Evolutionary conservation across 1,284 basidiomycete genomes (phyloP).

Genomic region (Ustilago nuda): DNA sequence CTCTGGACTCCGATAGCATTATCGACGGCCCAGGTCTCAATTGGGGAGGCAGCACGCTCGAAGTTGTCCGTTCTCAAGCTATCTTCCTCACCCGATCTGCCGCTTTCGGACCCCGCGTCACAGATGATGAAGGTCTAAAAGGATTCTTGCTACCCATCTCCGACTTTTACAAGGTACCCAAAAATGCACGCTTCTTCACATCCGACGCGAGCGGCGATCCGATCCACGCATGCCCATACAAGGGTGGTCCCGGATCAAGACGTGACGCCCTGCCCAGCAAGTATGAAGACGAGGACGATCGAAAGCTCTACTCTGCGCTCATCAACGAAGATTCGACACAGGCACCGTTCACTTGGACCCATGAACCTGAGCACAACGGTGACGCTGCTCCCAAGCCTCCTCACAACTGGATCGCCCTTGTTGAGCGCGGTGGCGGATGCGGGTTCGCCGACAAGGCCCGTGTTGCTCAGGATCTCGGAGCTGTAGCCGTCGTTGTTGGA

Average conservation of each 20-base stretch:
- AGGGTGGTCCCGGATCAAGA: conserved; percentile 49
- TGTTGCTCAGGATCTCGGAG: conserved; percentile 63
- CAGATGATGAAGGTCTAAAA: conserved; percentile 53
- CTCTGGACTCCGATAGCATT: conserved; percentile 39
- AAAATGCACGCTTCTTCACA: conserved; percentile 20
- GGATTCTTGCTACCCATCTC: conserved; percentile 60
- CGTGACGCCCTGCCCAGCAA: conserved; percentile 17
- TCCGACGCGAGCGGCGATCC: conserved; percentile 22
- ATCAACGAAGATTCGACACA: conserved; percentile 16
- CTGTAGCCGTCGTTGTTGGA: conserved; percentile 67
- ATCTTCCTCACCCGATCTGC: conserved; percentile 64
- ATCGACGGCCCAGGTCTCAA: conserved; percentile 48
- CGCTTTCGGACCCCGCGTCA: conserved; percentile 63
- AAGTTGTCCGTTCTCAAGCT: conserved; percentile 61
- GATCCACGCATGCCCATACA: conserved; percentile 55
- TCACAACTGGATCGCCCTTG: conserved; percentile 65
- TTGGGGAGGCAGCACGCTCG: conserved; percentile 61
- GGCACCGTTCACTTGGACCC: conserved; percentile 28
- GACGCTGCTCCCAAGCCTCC: conserved; percentile 42
- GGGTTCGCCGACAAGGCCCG: conserved; percentile 66
- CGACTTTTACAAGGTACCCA: conserved; percentile 54
- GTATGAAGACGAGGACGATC: conserved; percentile 47
- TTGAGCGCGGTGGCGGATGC: conserved; percentile 64
- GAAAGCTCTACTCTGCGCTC: conserved; percentile 36
- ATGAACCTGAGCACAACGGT: conserved; percentile 4